A percentile compares a stretch with the other conserved stretches of the same genome.
Conservation (phyloP, 345 rosid genomes). For the Sisymbrium altissimum region DNA sequence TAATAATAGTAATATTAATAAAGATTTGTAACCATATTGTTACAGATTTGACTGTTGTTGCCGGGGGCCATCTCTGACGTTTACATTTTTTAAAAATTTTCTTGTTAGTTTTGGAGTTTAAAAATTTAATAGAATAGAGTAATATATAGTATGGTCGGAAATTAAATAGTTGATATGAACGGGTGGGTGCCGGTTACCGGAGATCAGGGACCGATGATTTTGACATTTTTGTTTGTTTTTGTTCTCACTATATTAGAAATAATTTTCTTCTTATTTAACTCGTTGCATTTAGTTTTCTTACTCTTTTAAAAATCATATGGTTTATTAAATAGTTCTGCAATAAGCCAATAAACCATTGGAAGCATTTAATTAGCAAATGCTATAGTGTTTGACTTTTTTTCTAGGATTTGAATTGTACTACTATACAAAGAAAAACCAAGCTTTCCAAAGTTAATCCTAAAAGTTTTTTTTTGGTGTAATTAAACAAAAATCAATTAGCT, state of each 20-base stretch:
- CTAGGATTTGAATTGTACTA: background rate
- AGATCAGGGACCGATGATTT: conserved; percentile 25
- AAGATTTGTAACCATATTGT: conserved; percentile 11
- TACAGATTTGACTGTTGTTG: conserved; percentile 25
- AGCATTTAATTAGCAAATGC: background rate
- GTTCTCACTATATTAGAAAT: background rate
- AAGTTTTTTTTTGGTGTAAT: background rate
- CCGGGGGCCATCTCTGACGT: conserved; percentile 29
- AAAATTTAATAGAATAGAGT: conserved; percentile 2
- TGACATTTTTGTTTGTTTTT: conserved; percentile 4
- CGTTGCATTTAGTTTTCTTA: background rate
- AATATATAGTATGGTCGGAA: conserved; percentile 26
- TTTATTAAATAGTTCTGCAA: background rate
- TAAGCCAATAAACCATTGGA: background rate
- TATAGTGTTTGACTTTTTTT: background rate
- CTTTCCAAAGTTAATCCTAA: background rate
- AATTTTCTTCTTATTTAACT: background rate
- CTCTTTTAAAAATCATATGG: background rate
- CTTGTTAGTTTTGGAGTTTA: conserved; percentile 3
- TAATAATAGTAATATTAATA: background rate
- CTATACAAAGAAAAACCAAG: background rate
- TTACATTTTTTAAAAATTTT: background rate
- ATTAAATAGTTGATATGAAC: conserved; percentile 10
- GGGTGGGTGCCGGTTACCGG: conserved; percentile 33
- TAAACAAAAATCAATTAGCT: background rate